A percentile compares a stretch with the other conserved stretches of the same genome.
phyloP scores from a whole-genome alignment of 495 filamentous ascomycete genomes.

The Bacidia rubella region DNA sequence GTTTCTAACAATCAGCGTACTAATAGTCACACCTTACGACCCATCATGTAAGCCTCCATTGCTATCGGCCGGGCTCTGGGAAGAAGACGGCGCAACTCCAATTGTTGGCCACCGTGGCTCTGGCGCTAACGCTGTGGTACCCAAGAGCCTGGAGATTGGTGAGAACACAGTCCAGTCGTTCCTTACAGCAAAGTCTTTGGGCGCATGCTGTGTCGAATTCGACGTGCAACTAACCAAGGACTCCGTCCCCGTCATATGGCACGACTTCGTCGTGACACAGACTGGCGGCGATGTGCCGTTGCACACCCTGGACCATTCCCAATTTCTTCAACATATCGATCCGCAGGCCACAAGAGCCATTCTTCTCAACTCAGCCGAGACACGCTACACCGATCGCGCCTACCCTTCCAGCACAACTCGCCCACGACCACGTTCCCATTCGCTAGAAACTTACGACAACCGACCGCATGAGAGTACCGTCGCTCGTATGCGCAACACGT shows the following conservation, averaged over 20 bases:
- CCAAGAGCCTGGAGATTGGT: constrained; percentile 24
- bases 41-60: constrained; percentile 3
- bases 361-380: constrained; percentile 32
- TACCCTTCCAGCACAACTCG: constrained; percentile 45
- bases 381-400: constrained; percentile 48
- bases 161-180: constrained; percentile 30
- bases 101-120: constrained; percentile 23
- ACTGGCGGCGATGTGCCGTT: constrained; percentile 25
- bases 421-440: constrained; percentile 11
- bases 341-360: constrained; percentile 13
- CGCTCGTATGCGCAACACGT: constrained; percentile 26
- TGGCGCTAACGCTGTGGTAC: constrained; percentile 19
- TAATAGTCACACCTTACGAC: constrained; percentile 18
- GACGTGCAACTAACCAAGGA: constrained; percentile 30
- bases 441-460: constrained; percentile 9
- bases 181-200: constrained; percentile 20
- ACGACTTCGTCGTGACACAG: constrained; percentile 26
- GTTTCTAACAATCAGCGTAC: constrained; percentile 20
- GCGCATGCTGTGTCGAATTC: constrained; percentile 27
- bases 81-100: constrained; percentile 6
- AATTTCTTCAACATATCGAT: constrained; percentile 22
- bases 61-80: background rate
- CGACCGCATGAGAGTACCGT: background rate
- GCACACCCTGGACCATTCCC: constrained; percentile 25
- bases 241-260: constrained; percentile 24